Base-by-base conservation (phyloP, 2,329 filamentous ascomycete species). In the Pyricularia grisea region DNA sequence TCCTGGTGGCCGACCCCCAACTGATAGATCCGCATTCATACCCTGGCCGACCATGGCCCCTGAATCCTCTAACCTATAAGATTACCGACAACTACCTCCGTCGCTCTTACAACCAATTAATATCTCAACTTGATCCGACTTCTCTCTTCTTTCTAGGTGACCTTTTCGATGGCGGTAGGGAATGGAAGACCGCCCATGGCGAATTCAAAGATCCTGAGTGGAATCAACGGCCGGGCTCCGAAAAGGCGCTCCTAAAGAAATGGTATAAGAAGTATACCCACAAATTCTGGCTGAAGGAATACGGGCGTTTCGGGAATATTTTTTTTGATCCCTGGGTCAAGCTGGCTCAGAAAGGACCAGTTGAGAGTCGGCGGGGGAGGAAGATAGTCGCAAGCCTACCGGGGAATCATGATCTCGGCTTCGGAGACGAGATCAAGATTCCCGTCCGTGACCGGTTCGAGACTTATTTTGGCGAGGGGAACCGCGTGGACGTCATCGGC, bases 21-120 rank as follows among this genome's bases (percentile, higher is more conserved):
- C 85, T 97, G 70, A 93, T 95, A 75, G 94, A 97, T 78, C 92
- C 93, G 68, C 92, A 97, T 78, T 96, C 93, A n/a, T 97, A 97
- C 75, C 92, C 93, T 2, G 93, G 91, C 73, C 89, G 94, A 28
- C 86, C 86, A 9, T 88, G 86, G 84, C 83, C 85, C 30, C 75
- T 89, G 23, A 84, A 81, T 71, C 77, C 84, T 12, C 72, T 88
- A 55, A 88, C 85, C 4, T 77, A 85, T 55, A 76, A 79, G 30
- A 79, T 97, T 73, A 96, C 94, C 69, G 95, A 99, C 79, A 91
- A 93, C 76, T 99, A 97, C 79, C 86, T 99, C 72, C 88, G 90
- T 60, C 88, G 94, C 61, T 89, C 91, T 10, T 98, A 96, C 77
- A 86, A 83, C n/a, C 85, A 90, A 68, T 85, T 98, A 70, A 93